Evolutionary conservation across 441 rosid species (phyloP), one percentile per base, ranked within the genome.

Genomic region (Cnidoscolus chayamansa): DNA sequence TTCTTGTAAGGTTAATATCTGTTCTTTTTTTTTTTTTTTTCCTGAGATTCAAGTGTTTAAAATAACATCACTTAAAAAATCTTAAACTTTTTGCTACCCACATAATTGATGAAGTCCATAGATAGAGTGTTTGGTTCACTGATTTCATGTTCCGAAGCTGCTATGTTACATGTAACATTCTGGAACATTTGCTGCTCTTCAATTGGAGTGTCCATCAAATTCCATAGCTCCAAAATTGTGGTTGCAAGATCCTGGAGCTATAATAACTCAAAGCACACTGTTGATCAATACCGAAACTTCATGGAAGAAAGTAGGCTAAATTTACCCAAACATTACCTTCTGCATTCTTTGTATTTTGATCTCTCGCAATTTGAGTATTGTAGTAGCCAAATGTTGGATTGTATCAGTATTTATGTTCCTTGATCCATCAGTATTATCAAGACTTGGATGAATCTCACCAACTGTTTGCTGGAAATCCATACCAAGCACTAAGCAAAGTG

Each of bases 181-280:
- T 86, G 97, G 81, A 90, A 96, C 79, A 79, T 82, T 81, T 91
- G 98, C 74, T 96, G 99, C 81, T 96, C 98, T 75, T 93, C 97
- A 55, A 87, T 50, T 55, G 99, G 99, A 56, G 98, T 96, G 71
- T 96, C 98, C 99, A 96, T 96, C 88, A 93, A 81, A 80, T 93
- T 85, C 98, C 99, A 96, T 63, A 95, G 85, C 83, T 90, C 96
- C 84, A 96, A 78, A 94, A 96, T 84, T 65, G 92, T 83, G 60
- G 93, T 85, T 70, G 97, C 97, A 60, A 91, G 89, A 83, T 96
- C 99, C 93, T 96, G 99, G 53, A 96, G 94, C 99, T 96, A 84
- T 77, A 72, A 72, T 54, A 32, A 43, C 40, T 40, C 35, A 59
- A 45, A 56, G 17, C 70, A 83, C 58, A 67, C 40, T 37, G 4